A percentile compares a stretch with the other conserved stretches of the same genome.
Conservation (phyloP, 1,284 basidiomycete genomes). For the Trametes polyzona region DNA sequence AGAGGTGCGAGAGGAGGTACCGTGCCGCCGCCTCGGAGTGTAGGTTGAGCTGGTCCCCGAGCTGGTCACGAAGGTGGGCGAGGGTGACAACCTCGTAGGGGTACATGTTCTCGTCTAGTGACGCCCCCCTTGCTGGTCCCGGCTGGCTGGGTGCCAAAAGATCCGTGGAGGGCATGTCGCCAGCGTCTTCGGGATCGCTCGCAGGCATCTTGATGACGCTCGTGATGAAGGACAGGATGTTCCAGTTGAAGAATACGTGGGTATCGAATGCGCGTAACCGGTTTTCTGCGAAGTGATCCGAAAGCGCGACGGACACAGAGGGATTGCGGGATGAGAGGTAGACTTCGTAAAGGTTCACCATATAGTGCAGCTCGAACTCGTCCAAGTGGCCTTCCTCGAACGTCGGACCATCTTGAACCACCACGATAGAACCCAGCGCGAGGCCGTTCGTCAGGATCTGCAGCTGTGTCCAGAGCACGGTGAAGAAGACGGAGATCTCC, state of each 20-base stretch:
- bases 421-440: constrained; percentile 61
- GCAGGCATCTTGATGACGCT: constrained; percentile 58
- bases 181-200: constrained; percentile 23
- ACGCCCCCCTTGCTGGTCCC: background rate
- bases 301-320: constrained; percentile 47
- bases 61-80: constrained; percentile 60
- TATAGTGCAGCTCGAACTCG: constrained; percentile 62
- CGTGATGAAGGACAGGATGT: constrained; percentile 62
- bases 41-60: constrained; percentile 64
- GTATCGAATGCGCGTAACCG: constrained; percentile 42
- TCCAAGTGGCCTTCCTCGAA: constrained; percentile 42
- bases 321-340: constrained; percentile 48
- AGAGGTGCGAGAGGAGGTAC: constrained; percentile 61
- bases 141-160: constrained; percentile 48
- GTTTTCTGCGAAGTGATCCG: constrained; percentile 59
- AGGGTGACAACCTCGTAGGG: constrained; percentile 65
- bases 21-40: constrained; percentile 55
- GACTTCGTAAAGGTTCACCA: constrained; percentile 55
- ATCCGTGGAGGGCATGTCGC: constrained; percentile 39
- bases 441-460: constrained; percentile 71
- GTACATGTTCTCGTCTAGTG: constrained; percentile 39
- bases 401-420: constrained; percentile 42
- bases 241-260: constrained; percentile 68
- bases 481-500: constrained; percentile 65
- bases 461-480: constrained; percentile 65